Evolutionary conservation across 2,329 filamentous ascomycete genomes (phyloP).

Genomic region (Epicoccum nigrum): DNA sequence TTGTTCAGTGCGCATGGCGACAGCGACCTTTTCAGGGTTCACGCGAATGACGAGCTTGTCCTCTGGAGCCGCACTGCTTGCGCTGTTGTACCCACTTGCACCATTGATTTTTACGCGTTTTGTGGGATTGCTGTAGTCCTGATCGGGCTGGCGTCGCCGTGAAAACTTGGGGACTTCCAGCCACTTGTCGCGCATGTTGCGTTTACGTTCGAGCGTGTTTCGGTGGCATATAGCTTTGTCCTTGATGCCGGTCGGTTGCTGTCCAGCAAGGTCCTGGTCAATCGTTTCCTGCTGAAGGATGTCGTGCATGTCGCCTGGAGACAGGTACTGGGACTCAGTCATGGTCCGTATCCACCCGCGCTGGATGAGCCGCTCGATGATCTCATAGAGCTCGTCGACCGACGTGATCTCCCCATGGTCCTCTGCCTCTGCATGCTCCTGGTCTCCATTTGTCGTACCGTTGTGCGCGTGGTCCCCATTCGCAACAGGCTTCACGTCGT

Average conservation of each 20-base stretch:
- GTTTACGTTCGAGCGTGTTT: conserved; percentile 64
- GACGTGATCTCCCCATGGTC: conserved; percentile 43
- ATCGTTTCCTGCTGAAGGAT: conserved; percentile 69
- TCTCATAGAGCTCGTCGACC: conserved; percentile 50
- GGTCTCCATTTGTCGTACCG: conserved; percentile 17
- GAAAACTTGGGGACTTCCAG: conserved; percentile 36
- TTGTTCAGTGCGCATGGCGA: conserved; percentile 79
- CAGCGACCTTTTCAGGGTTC: conserved; percentile 83
- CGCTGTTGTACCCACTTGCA: conserved; percentile 20
- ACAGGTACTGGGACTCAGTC: conserved; percentile 53
- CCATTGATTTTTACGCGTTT: conserved; percentile 43
- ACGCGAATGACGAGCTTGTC: conserved; percentile 75
- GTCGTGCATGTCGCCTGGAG: conserved; percentile 61
- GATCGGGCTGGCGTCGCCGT: conserved; percentile 26
- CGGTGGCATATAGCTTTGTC: conserved; percentile 67
- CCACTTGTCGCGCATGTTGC: conserved; percentile 54
- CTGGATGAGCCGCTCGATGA: conserved; percentile 61
- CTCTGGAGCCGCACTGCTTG: conserved; percentile 51
- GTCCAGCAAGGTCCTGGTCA: conserved; percentile 57
- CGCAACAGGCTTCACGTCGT: conserved; percentile 4
- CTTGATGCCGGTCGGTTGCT: conserved; percentile 66
- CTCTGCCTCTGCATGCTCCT: conserved; percentile 20
- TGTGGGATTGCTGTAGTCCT: conserved; percentile 28
- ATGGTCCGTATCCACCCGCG: conserved; percentile 73
- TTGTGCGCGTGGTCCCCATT: conserved; percentile 23